Percentiles rank a stretch among this genome's conserved stretches.
Conservation (phyloP, 257 asterid genomes). For the Nicotiana benthamiana region DNA sequence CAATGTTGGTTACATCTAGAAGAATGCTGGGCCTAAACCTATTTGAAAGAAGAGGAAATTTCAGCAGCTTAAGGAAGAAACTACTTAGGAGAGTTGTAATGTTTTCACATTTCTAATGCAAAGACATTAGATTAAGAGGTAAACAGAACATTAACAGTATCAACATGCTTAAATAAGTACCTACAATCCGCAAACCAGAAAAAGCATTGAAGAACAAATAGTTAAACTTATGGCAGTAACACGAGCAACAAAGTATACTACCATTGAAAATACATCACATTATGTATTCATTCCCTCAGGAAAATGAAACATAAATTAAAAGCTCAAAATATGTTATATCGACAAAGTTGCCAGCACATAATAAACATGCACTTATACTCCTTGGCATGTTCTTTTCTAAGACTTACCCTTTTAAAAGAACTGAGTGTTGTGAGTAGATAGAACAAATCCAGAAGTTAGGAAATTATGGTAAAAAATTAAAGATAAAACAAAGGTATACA, state of each 20-base stretch:
- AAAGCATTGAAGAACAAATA: not conserved
- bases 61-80: not conserved
- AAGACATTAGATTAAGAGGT: not conserved
- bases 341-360: not conserved
- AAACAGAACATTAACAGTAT: not conserved
- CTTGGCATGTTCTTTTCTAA: too few species aligned
- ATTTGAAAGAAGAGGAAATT: constrained; percentile 3
- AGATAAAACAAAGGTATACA: too few species aligned
- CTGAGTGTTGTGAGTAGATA: too few species aligned
- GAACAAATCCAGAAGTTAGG: too few species aligned
- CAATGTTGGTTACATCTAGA: constrained; percentile 65
- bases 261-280: not conserved
- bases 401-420: too few species aligned
- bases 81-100: not conserved
- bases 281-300: not conserved
- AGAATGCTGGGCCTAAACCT: constrained; percentile 86
- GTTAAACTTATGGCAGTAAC: not conserved
- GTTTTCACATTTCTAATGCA: not conserved
- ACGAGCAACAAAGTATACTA: not conserved
- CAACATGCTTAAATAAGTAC: not conserved
- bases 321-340: not conserved
- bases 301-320: not conserved
- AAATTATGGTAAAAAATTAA: too few species aligned
- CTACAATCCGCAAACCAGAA: constrained; percentile 25
- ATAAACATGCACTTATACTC: too few species aligned